These are phyloP conservation scores for Schizophyllum commune DNA, from an alignment of 1,284 basidiomycete genomes.

Conservation along the genomic window DNA sequence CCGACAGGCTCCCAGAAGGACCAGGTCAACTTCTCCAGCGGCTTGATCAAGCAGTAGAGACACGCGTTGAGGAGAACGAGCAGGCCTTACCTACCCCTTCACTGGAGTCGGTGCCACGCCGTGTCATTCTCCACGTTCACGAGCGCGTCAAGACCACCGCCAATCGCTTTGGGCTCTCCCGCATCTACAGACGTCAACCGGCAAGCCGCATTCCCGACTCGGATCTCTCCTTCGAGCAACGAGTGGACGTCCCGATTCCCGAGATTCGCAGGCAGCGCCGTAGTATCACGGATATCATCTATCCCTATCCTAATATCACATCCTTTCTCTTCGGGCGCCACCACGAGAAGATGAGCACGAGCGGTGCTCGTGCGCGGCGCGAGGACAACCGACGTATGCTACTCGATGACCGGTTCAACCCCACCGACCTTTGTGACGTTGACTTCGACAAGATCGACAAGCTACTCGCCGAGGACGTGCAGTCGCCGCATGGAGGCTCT, in stretches of 20 bases:
- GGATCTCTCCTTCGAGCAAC: not conserved
- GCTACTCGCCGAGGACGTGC: constrained; percentile 1
- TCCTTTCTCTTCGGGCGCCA: constrained; percentile 7
- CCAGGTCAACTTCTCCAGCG: too few species aligned
- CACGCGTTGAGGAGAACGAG: too few species aligned
- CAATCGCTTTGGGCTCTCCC: constrained; percentile 6
- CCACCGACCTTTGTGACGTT: constrained; percentile 1
- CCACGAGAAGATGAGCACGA: constrained; percentile 1
- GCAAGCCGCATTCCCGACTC: not conserved
- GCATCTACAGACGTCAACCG: constrained; percentile 1
- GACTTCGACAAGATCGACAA: constrained; percentile 9
- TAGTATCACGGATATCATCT: constrained; percentile 5
- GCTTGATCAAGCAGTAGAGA: too few species aligned
- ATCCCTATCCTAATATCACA: constrained; percentile 6
- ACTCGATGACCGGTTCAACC: constrained; percentile 1
- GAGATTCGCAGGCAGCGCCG: not conserved
- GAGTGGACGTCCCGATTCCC: not conserved
- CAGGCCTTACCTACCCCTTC: too few species aligned
- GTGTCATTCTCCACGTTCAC: not conserved
- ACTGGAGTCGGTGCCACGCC: not conserved
- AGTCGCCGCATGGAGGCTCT: not conserved
- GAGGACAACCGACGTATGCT: constrained; percentile 4
- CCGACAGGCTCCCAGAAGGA: too few species aligned
- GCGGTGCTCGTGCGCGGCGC: not conserved
- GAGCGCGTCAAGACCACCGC: constrained; percentile 2